Base-by-base conservation (phyloP, 768 basidiomycete genomes). In the Xerocomus spinulosus region DNA sequence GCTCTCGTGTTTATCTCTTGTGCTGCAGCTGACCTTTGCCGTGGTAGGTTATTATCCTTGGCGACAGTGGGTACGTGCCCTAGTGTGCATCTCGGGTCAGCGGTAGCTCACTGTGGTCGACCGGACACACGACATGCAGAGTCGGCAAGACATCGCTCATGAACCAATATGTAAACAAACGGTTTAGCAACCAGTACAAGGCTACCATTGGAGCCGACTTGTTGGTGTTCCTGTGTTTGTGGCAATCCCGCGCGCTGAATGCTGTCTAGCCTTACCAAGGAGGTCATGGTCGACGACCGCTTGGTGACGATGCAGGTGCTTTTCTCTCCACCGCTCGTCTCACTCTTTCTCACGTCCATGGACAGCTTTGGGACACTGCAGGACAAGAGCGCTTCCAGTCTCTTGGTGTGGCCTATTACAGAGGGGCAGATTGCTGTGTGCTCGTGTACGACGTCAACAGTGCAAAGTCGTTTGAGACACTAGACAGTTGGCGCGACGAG, bases 161-260 rank as follows among this genome's bases (percentile, higher is more conserved):
- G 96, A 97, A 97, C 76, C 96, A 99, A 73, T 98, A 96, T 75
- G 96, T 99, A 56, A 98, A 97, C 82, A 98, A 97, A 71, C 87
- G 96, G 53, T 99, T 98, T 72, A 92, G 89, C 69, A 96, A 94
- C 73, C 95, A 97, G 73, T 99, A 99, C 81, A 98, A 98, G 74
- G 96, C 96, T 15, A 98, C 96, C 53, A 95, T 95, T 65, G 92
- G 92, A 50, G 92, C 92, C 50, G 92, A 94, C 79, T 94, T 94
- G 90, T 92, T 71, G 51, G 89, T 78, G 55, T 40, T 42, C 41
- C 38, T 41, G 49, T 56, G 36, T 46, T 40, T 38, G 51, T 49
- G 44, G 46, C 30, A 39, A 21, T 32, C 10, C 10, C 17, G 40
- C 28, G 50, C 30, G 17, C 53, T 51, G 32, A 59, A 42, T 24